Percentiles rank a stretch among this genome's conserved stretches.
These are phyloP conservation scores for Odonthalia washingtoniensis DNA, from an alignment of 31 red algal species.

Conservation along the genomic window DNA sequence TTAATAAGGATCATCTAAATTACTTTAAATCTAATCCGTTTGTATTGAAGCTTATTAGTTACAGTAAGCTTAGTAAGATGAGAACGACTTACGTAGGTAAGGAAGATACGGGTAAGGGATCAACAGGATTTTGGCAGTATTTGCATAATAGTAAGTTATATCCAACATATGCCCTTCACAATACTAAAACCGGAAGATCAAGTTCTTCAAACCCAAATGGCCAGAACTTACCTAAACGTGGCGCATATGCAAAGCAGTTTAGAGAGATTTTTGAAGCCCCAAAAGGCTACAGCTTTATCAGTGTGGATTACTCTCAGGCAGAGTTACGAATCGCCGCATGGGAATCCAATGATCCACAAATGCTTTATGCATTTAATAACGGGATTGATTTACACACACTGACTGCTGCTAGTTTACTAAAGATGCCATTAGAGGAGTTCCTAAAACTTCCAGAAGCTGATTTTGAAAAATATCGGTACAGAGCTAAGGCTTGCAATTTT, in stretches of 20 bases:
- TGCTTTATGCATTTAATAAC: constrained; percentile 2
- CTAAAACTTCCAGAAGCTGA: neutral
- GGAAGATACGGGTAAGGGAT: constrained; percentile 9
- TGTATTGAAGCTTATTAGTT: constrained; percentile 2
- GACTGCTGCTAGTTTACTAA: constrained; percentile 12
- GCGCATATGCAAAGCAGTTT: neutral
- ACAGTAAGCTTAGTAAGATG: constrained; percentile 8
- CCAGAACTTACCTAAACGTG: constrained; percentile 22
- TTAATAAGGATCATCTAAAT: neutral
- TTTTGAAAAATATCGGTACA: neutral
- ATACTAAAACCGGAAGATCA: constrained; percentile 5
- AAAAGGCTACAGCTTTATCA: neutral
- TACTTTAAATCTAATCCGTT: constrained; percentile 3
- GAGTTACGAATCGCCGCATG: constrained; percentile 16
- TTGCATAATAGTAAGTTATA: too few species aligned
- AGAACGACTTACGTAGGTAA: constrained; percentile 17
- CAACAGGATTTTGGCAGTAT: constrained; percentile 14
- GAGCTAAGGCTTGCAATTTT: constrained; percentile 25
- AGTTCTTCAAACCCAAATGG: neutral
- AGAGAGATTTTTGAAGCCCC: neutral
- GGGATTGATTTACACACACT: constrained; percentile 17
- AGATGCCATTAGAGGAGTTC: neutral
- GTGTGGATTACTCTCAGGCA: constrained; percentile 9
- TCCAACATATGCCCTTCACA: too few species aligned
- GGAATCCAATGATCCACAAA: neutral